Base-by-base conservation (phyloP, 2,329 filamentous ascomycete species). In the Hypocrella siamensis region DNA sequence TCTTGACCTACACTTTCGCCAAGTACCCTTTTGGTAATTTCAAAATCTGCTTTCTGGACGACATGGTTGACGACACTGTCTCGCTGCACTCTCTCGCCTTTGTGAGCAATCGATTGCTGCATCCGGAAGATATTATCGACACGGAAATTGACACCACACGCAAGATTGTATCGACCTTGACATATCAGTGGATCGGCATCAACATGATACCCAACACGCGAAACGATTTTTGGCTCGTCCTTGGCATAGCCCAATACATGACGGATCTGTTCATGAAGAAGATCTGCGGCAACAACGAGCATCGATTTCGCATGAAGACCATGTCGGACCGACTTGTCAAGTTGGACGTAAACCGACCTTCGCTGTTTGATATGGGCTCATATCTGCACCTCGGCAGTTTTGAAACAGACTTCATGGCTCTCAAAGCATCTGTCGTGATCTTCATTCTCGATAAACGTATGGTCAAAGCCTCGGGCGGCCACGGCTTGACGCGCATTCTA, bases 401-500 rank as follows among this genome's bases (percentile, higher is more conserved):
- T n/a, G 83, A 93, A 49, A 67, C 78, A 40, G 82, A 93, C 1
- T 96, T 98, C 41, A 79, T 98, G 67, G 70, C 76, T 12, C 63
- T 96, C 32, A 98, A 98, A 54, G 82, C 88, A 3, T 77, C 88
- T 0, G 63, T 96, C 16, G 83, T 98, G 4, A 67, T 98, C 11
- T 94, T 88, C 50, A 93, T 96, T 31, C 68, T 98, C 6, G 90
- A 98, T 49, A 83, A 86, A 45, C 73, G 90, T 26, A 69, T 98
- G 30, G 75, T 83, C 34, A 98, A 98, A 53, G 78, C 81, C 10
- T 86, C 81, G 8, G 56, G 57, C 35, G 83, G 83, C 24, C 81
- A 85, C 28, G 90, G 86, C 6, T 71, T 96, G 38, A 77, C 78
- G 30, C 75, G 86, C 24, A 85, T 93, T 38, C 75, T 98, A 37